Evolutionary conservation across 306 rosid genomes (phyloP), one percentile per base, ranked within the genome.

Genomic region (Lupinus albus): DNA sequence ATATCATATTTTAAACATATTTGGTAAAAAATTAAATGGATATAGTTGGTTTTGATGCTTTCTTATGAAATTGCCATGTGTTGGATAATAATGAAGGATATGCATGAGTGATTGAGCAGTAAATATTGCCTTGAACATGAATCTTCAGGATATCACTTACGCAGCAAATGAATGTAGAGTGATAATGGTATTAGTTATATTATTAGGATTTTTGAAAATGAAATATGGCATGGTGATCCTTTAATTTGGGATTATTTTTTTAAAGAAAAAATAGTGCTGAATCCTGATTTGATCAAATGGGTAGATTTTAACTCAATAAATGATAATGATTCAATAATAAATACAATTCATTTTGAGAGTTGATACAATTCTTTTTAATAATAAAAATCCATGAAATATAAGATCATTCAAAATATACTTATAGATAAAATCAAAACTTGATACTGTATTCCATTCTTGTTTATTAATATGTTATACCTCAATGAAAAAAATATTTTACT

Each of bases 241-340:
- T 25, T 25, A 25, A 25, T 1, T 1, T 25, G 28, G 3, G 28
- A 2, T 25, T 2, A 2, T 25, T 25, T 25, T 25, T 0, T 25
- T 1, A 25, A 25, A 25, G 28, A 25, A 25, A 25, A 25, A 25
- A 25, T 25, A 25, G 28, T 25, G 28, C n/a, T 25, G 3, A 25
- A 2, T 4, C 1, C 3, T 25, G 28, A 25, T 25, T 25, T 25
- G 28, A 25, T 25, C n/a, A n/a, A n/a, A n/a, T 25, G 3, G 1
- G 28, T 25, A 25, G 3, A 25, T 25, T 25, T 25, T 4, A 25
- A 25, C 28, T 25, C 3, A 25, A 1, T 25, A 25, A 25, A 25
- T 0, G 0, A 0, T 0, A 25, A 25, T 0, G 0, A 0, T 0
- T 25, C 3, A 1, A 25, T 25, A 0, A 25, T 25, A 2, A 4